Percentiles rank a stretch among this genome's conserved stretches.
Conservation (phyloP, 176 grass and related monocot genomes). For the Olyra latifolia region DNA sequence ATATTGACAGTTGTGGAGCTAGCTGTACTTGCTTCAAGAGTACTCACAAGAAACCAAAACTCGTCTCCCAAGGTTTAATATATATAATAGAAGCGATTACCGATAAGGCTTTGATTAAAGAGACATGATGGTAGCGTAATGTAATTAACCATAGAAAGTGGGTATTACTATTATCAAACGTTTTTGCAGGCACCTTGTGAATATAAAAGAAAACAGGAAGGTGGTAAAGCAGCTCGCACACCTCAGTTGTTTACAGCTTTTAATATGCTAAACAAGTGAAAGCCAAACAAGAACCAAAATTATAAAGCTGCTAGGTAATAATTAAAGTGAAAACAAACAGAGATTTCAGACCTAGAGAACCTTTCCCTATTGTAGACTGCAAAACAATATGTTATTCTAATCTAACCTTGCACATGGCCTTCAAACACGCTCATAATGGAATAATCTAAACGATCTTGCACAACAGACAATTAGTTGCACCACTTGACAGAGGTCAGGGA, state of each 20-base stretch:
- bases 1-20: conserved; percentile 11
- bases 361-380: conserved; percentile 35
- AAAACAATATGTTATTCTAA: conserved; percentile 21
- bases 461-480: conserved; percentile 12
- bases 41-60: conserved; percentile 44
- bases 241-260: conserved; percentile 34
- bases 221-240: conserved; percentile 28
- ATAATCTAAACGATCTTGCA: not conserved
- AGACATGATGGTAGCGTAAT: conserved; percentile 34
- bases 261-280: conserved; percentile 44
- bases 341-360: conserved; percentile 28
- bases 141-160: conserved; percentile 24
- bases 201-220: conserved; percentile 45
- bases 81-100: conserved; percentile 39
- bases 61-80: conserved; percentile 34
- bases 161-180: not conserved
- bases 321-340: conserved; percentile 45
- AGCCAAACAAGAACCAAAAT: conserved; percentile 38
- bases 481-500: conserved; percentile 3
- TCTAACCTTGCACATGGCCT: conserved; percentile 43
- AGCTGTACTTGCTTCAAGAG: conserved; percentile 23
- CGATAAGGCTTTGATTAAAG: conserved; percentile 50
- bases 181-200: conserved; percentile 37
- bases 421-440: conserved; percentile 23
- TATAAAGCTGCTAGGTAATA: conserved; percentile 55